Conservation (phyloP, 345 rosid genomes). For the Brassica rapa region DNA sequence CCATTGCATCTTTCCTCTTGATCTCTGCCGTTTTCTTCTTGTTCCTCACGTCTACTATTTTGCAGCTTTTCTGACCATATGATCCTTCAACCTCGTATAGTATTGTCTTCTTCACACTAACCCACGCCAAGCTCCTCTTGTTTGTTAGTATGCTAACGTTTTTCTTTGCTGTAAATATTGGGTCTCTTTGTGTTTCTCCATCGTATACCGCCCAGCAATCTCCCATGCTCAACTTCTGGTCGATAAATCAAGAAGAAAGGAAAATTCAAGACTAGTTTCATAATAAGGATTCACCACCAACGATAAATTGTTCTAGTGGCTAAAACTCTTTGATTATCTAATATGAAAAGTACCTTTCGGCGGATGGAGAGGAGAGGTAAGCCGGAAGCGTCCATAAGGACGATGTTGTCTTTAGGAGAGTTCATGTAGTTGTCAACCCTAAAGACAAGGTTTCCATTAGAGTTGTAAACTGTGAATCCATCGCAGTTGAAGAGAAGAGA, state of each 20-base stretch:
- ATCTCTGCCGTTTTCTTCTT: constrained; percentile 60
- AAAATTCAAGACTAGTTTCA: not conserved
- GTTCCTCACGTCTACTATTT: constrained; percentile 57
- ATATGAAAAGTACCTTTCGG: constrained; percentile 61
- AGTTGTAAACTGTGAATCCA: constrained; percentile 86
- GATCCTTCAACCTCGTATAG: constrained; percentile 82
- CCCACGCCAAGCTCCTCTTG: constrained; percentile 57
- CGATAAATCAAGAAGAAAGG: not conserved
- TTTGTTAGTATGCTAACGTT: constrained; percentile 47
- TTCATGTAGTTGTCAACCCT: constrained; percentile 89
- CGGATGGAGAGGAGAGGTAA: constrained; percentile 91
- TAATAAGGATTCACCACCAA: too few relatives aligned
- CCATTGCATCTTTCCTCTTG: constrained; percentile 65
- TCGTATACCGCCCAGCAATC: constrained; percentile 84
- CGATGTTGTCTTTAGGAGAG: constrained; percentile 54
- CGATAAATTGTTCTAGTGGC: too few relatives aligned
- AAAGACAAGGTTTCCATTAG: constrained; percentile 72
- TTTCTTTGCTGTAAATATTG: constrained; percentile 60
- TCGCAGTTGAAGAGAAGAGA: constrained; percentile 91
- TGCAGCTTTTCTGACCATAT: constrained; percentile 62
- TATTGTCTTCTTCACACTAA: constrained; percentile 37
- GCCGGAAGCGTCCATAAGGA: constrained; percentile 93
- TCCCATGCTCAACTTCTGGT: constrained; percentile 68
- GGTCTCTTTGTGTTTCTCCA: constrained; percentile 66
- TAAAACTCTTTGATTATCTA: too few relatives aligned